Base-by-base conservation (phyloP, 352 stramenopile species). In the Blastocystis sp. region DNA sequence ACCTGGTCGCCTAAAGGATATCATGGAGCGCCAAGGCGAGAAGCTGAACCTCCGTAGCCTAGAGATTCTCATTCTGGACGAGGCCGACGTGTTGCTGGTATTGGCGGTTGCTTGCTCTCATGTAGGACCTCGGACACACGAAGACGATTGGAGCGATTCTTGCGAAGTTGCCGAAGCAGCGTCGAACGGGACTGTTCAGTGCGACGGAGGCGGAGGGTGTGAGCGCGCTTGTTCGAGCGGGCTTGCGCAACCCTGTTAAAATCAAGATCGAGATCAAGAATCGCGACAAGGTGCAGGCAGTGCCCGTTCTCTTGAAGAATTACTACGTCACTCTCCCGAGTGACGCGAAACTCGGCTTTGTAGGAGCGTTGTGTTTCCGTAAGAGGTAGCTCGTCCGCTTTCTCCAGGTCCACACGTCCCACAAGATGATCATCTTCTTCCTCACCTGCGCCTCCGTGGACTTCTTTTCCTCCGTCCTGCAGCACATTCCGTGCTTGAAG, bases 391-490 rank as follows among this genome's bases (percentile, higher is more conserved):
- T 85, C 1, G 34, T 76, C 75, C 75, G 59, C n/a, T 85, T 85
- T 42, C 27, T 78, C 7, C 38, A 57, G 27, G 2, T 73, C 9
- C 72, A 78, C 38, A 36, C 90, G 46, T 67, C 87, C 0, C 86
- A 93, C 54, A 97, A 97, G 88, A 87, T 96, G 0, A 97, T 99
- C 59, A 93, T 99, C 2, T 99, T 99, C 89, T 97, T 98, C 85
- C 92, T 97, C 7, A 99, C 96, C 6, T 99, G 96, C 88, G 94
- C 94, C 0, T 93, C 92, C 18, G 97, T 99, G n/a, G 97, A 99
- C 72, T 99, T 97, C 89, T 98, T 98, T 87, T 91, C 91, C 21
- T 88, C 87, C n/a, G 90, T 94, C 40, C 88, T 98, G 21, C 90
- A 96, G 73, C 81, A 93, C 61, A 86, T 97, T 0, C 89, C 91